Conservation (phyloP, 176 grass and related monocot genomes). For the Phragmites australis region DNA sequence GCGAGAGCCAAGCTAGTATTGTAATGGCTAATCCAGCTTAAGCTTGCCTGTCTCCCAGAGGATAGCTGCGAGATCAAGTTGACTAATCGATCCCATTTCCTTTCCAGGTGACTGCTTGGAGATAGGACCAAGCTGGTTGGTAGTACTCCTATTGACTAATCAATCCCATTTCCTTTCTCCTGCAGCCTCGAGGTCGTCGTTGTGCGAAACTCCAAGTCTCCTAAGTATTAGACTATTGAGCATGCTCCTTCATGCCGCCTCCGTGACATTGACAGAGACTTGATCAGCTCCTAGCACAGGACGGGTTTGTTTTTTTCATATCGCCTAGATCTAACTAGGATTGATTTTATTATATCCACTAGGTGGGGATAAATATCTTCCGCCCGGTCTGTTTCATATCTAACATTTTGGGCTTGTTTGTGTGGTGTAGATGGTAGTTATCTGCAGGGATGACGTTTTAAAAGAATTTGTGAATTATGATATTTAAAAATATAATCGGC, state of each 20-base stretch:
- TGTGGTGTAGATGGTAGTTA: not conserved
- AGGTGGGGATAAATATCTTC: not conserved
- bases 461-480: no score
- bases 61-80: not conserved
- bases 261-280: not conserved
- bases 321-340: not conserved
- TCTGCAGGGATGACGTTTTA: no score
- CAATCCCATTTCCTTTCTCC: not conserved
- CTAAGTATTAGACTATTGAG: not conserved
- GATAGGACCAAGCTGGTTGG: not conserved
- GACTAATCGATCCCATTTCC: no score
- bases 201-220: not conserved
- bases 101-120: no score
- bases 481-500: no score
- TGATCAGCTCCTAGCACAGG: not conserved
- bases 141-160: no score
- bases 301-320: not conserved
- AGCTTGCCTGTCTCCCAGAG: not conserved
- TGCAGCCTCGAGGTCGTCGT: conserved; percentile 20
- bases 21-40: conserved; percentile 27
- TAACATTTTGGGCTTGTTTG: not conserved
- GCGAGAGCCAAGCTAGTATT: not conserved
- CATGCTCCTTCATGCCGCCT: not conserved
- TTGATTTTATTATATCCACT: no score
- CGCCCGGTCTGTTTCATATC: conserved; percentile 5